Base-by-base conservation (phyloP, 768 basidiomycete genomes). In the Pleurotus tuoliensis region DNA sequence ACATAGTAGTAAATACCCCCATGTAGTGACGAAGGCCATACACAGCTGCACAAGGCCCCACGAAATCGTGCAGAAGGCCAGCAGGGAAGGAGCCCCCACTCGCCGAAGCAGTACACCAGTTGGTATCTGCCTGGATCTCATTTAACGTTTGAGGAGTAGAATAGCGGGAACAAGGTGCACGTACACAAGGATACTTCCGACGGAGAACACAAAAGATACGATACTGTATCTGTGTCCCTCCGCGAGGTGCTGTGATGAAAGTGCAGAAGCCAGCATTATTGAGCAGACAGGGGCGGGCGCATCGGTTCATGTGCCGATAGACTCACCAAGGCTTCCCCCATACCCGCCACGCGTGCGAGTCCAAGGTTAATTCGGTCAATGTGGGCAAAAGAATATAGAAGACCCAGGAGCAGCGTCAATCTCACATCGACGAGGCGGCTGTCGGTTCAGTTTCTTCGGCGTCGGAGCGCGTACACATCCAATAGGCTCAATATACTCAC, bases 121-220 rank as follows among this genome's bases (percentile, higher is more conserved):
- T 13, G 77, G 78, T 18, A 78, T 63, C 62, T 79, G 74, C 24
- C 77, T 79, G 47, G 13, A 24, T 16, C 38, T 9, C 44, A 46
- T 55, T 53, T 13, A 58, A 27, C 15, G 37, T n/a, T 39, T 15
- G 38, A 3, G 27, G 27, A 57, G n/a, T 47, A 18, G 18, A 24
- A 27, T 20, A 27, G 4, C 30, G 30, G 30, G 27, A 24, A 60
- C 9, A 34, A 22, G 3, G n/a, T 48, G 15, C 22, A 68, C 77
- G 56, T 54, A 79, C 79, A 78, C 66, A 20, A 79, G 50, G 49
- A 76, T 75, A 59, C 77, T 78, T n/a, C 79, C 79, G 12, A 78
- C 59, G 61, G 80, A 79, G 59, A 76, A 80, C 27, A 78, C 59
- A 38, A 71, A 73, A 37, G 76, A 70, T n/a, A 76, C 69, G 59